Conservation (phyloP, 2,329 filamentous ascomycete genomes). For the Pestalotiopsis sp. region DNA sequence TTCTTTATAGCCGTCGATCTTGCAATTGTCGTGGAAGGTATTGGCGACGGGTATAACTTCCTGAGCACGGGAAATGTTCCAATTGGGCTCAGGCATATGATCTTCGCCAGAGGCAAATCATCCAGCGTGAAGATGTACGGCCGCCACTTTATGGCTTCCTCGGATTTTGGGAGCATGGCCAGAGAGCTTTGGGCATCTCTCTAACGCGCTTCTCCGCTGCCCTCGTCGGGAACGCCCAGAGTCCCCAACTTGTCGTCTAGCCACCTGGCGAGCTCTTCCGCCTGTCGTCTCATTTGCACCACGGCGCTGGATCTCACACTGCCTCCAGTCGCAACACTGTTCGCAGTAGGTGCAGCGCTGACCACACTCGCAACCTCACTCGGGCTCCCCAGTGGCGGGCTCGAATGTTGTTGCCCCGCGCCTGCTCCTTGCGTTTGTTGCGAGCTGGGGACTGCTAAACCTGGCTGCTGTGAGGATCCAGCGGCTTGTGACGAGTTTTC, state of each 20-base stretch:
- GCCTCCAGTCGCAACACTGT: conserved; percentile 36
- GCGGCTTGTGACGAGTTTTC: not conserved
- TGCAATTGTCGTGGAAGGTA: not conserved
- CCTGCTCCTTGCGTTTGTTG: not conserved
- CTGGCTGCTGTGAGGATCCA: conserved; percentile 17
- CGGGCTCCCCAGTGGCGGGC: conserved; percentile 34
- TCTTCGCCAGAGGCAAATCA: not conserved
- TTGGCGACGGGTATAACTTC: not conserved
- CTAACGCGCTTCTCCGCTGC: conserved; percentile 24
- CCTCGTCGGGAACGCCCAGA: conserved; percentile 55
- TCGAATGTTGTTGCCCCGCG: conserved; percentile 28
- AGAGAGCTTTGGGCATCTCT: not conserved
- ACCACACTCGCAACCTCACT: conserved; percentile 50
- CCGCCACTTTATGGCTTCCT: not conserved
- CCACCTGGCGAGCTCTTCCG: conserved; percentile 60
- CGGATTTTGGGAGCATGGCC: not conserved
- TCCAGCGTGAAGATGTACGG: not conserved
- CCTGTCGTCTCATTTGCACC: conserved; percentile 54
- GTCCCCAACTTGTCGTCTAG: conserved; percentile 61
- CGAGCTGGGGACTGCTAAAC: conserved; percentile 19
- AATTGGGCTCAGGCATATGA: not conserved
- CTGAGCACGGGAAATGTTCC: not conserved
- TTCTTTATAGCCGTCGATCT: not conserved
- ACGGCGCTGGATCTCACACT: conserved; percentile 46
- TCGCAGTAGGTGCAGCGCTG: conserved; percentile 46